A percentile compares a stretch with the other conserved stretches of the same genome.
Evolutionary conservation across 2,329 filamentous ascomycete genomes (phyloP).

Genomic region (Claviceps humidiphila): DNA sequence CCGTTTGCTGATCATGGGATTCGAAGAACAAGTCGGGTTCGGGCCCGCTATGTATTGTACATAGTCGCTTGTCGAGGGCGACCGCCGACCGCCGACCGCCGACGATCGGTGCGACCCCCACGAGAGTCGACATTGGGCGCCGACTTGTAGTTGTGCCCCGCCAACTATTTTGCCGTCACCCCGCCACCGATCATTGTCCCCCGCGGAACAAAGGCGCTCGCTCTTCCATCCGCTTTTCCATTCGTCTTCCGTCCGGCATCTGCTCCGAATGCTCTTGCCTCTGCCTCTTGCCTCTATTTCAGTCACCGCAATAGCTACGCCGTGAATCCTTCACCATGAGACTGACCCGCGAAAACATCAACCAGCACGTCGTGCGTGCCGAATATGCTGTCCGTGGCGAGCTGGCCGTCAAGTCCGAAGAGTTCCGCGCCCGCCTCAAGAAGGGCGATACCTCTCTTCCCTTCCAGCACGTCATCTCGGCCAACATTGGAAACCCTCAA

Average conservation of each 20-base stretch:
- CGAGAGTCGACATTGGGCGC: slow-evolving; percentile 1
- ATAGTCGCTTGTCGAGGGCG: neutral
- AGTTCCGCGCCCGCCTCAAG: slow-evolving; percentile 64
- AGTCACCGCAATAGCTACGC: slow-evolving; percentile 9
- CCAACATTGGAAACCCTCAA: slow-evolving; percentile 98
- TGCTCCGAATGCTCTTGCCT: neutral
- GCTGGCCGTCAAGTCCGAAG: slow-evolving; percentile 83
- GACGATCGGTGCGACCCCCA: neutral
- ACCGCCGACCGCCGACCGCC: neutral
- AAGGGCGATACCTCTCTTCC: slow-evolving; percentile 51
- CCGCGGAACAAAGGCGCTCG: neutral
- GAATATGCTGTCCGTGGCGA: slow-evolving; percentile 96
- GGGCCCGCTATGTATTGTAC: no score
- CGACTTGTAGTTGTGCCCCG: slow-evolving; percentile 4
- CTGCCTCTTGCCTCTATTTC: slow-evolving; percentile 5
- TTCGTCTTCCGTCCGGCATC: no score
- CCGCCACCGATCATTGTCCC: slow-evolving; percentile 1
- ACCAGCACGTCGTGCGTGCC: slow-evolving; percentile 72
- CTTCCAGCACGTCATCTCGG: slow-evolving; percentile 83
- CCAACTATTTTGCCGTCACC: slow-evolving; percentile 4
- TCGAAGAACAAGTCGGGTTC: no score
- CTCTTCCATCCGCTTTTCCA: neutral
- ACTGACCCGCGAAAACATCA: slow-evolving; percentile 79
- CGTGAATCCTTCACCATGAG: slow-evolving; percentile 23
- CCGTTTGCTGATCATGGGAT: no score